Base-by-base conservation (phyloP, 495 filamentous ascomycete genomes). In the Neurospora sp. region DNA sequence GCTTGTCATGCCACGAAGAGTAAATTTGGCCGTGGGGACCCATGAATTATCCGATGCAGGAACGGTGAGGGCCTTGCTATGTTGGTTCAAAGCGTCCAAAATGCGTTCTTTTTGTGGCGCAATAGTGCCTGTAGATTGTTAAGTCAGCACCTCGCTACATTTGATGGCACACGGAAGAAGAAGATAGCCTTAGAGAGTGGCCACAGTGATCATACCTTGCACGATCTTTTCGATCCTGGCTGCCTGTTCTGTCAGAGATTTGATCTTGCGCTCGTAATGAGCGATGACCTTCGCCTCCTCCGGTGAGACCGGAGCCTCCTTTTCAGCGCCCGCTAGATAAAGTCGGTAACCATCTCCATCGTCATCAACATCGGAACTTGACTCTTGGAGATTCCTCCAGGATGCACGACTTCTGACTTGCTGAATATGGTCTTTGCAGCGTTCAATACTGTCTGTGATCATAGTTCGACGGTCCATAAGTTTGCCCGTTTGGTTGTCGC, bases 311-410 rank as follows among this genome's bases (percentile, higher is more conserved):
- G 71, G 83, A 80, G 85, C 82, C 69, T 86, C 80, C 27, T 35
- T 65, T 14, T 65, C 53, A 65, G 53, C 31, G 6, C 76, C 77
- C 37, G 82, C 79, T 42, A 86, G 81, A n/a, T 84, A 76, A 4
- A 85, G 80, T n/a, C 86, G 83, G 72, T 88, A 90, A 73, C 86
- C 88, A 14, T 75, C 69, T 35, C 70, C 74, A 86, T 84, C 61
- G 78, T 79, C 68, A 79, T 81, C 37, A 91, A 79, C 27, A 79
- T 73, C 79, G 53, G 86, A 81, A 39, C 80, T 73, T 4, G 85
- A 83, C 72, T 82, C 82, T 73, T 86, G 79, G 74, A 88, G 89
- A 61, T 85, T 72, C 40, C 82, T 76, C 74, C 79, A 82, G 18
- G 37, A 70, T 22, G 77, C 79, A 3, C 37, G 44, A 18, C 73